Conservation (phyloP, 805 yeast species). For the Hanseniaspora pseudoguilliermondii region DNA sequence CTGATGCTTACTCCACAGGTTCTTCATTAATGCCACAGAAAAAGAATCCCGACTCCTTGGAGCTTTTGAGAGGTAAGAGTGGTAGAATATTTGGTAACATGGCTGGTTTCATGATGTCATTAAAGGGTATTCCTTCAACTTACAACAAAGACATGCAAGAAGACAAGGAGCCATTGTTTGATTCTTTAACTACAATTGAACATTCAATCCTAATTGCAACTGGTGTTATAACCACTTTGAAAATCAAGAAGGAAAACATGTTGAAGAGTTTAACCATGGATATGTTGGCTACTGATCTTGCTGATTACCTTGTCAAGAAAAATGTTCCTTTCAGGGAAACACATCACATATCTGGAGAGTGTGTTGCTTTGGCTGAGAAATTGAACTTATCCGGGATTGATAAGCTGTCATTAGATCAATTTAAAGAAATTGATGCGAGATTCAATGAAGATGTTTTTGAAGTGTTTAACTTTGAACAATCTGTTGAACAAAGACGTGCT, state of each 20-base stretch:
- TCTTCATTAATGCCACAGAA: slow-evolving; percentile 98
- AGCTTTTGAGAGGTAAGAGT: slow-evolving; percentile 87
- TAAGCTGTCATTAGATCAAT: slow-evolving; percentile 63
- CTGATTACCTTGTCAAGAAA: slow-evolving; percentile 91
- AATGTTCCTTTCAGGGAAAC: slow-evolving; percentile 99
- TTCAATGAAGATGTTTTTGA: slow-evolving; percentile 69
- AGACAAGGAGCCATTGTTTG: slow-evolving; percentile 97
- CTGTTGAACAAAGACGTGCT: slow-evolving; percentile 93
- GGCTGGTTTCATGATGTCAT: slow-evolving; percentile 90
- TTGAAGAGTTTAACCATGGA: slow-evolving; percentile 87
- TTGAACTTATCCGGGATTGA: slow-evolving; percentile 71
- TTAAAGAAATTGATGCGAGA: slow-evolving; percentile 64
- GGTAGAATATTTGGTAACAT: slow-evolving; percentile 94
- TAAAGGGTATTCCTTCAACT: slow-evolving; percentile 94
- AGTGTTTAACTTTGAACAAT: slow-evolving; percentile 82
- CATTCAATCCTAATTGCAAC: slow-evolving; percentile 91
- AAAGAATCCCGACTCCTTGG: slow-evolving; percentile 94
- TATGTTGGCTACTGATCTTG: slow-evolving; percentile 97
- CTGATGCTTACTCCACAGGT: slow-evolving; percentile 98
- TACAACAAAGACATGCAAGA: slow-evolving; percentile 98
- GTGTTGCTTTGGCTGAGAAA: slow-evolving; percentile 85
- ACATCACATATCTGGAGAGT: slow-evolving; percentile 96
- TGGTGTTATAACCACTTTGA: slow-evolving; percentile 84
- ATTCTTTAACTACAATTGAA: slow-evolving; percentile 75
- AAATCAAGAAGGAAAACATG: slow-evolving; percentile 65